Evolutionary conservation across 2,329 filamentous ascomycete species (phyloP).

Genomic region (Talaromyces islandicus): DNA sequence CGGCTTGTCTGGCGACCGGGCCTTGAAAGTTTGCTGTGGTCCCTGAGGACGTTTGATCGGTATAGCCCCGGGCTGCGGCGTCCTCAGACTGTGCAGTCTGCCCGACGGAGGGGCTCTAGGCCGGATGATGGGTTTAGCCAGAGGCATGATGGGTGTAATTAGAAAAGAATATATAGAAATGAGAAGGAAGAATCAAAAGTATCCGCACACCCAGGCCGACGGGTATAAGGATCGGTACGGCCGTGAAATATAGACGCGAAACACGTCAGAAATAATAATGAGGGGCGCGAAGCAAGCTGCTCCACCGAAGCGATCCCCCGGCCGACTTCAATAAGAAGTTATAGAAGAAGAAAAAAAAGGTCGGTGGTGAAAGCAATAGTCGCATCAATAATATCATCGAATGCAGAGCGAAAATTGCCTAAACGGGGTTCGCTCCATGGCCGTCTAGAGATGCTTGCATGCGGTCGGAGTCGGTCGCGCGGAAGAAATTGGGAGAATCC

Average conservation of each 20-base stretch:
- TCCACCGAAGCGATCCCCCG: background rate
- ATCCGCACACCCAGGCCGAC: background rate
- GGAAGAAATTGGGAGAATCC: background rate
- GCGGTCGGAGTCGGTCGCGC: background rate
- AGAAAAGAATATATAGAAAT: background rate
- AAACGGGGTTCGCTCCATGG: background rate
- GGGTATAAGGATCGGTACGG: background rate
- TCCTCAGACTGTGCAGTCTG: conserved; percentile 35
- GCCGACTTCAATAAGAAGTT: background rate
- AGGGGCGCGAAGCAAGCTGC: background rate
- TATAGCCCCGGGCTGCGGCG: conserved; percentile 24
- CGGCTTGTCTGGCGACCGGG: conserved; percentile 16
- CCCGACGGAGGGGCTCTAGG: conserved; percentile 25
- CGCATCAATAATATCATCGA: background rate
- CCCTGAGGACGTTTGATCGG: conserved; percentile 33
- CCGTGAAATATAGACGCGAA: background rate
- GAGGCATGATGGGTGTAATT: conserved; percentile 21
- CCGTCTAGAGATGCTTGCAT: background rate
- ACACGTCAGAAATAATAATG: background rate
- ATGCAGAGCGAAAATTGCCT: background rate
- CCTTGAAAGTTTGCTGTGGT: background rate
- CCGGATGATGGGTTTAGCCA: conserved; percentile 27
- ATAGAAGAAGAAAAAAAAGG: background rate
- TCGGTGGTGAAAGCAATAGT: background rate
- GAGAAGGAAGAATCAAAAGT: background rate